These are phyloP conservation scores for Rachicladosporium sp. DNA, from an alignment of 2,329 filamentous ascomycete species.

Conservation along the genomic window DNA sequence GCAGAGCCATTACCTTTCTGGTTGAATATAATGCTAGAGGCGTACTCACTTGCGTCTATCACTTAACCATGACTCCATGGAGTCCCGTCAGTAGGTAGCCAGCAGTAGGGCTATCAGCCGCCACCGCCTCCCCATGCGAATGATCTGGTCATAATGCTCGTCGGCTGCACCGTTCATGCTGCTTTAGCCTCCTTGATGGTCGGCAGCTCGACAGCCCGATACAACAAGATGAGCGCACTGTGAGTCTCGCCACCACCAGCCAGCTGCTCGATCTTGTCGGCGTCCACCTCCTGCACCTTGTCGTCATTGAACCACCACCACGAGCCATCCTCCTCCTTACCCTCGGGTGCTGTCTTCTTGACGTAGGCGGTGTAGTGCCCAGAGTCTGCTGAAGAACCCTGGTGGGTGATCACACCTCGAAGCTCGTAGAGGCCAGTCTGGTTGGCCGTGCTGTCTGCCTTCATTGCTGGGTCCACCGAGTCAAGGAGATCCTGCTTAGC, in stretches of 20 bases:
- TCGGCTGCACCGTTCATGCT: no score
- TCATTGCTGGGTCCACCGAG: constrained; percentile 62
- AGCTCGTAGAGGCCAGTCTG: constrained; percentile 93
- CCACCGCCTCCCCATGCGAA: no score
- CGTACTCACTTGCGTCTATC: no score
- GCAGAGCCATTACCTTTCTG: no score
- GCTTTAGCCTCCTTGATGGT: constrained; percentile 1
- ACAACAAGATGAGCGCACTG: constrained; percentile 69
- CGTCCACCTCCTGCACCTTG: constrained; percentile 81
- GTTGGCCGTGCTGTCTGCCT: constrained; percentile 71
- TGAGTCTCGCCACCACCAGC: constrained; percentile 75
- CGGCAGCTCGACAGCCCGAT: constrained; percentile 60
- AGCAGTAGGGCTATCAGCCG: no score
- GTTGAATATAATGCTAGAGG: no score
- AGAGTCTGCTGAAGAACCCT: constrained; percentile 91
- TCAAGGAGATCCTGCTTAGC: constrained; percentile 81
- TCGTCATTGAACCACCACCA: constrained; percentile 99
- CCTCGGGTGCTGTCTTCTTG: constrained; percentile 77
- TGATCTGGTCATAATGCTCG: no score
- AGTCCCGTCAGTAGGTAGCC: no score
- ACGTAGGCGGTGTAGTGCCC: constrained; percentile 97
- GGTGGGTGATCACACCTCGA: constrained; percentile 86
- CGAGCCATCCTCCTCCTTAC: constrained; percentile 79
- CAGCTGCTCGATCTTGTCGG: constrained; percentile 81
- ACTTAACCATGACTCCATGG: no score